Evolutionary conservation across 176 grass and related monocot genomes (phyloP).

Genomic region (Musa troglodytarum): DNA sequence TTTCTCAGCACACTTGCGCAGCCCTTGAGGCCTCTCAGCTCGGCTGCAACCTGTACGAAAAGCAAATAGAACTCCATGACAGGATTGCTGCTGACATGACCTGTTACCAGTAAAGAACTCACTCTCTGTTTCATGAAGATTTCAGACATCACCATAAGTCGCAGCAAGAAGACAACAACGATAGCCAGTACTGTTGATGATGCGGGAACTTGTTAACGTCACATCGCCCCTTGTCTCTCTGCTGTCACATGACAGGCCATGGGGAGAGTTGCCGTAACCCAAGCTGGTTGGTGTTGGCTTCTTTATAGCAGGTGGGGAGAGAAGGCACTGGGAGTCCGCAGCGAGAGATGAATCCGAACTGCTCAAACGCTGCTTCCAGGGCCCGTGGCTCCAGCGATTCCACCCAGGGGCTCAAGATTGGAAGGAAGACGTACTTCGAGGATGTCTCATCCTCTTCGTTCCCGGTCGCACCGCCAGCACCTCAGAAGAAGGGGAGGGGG

Average conservation of each 20-base stretch:
- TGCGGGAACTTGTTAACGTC: not conserved
- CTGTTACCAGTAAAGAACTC: too few relatives aligned
- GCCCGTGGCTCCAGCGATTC: not conserved
- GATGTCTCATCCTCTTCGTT: not conserved
- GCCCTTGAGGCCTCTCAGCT: too few relatives aligned
- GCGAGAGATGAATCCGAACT: not conserved
- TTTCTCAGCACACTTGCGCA: too few relatives aligned
- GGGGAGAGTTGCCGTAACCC: not conserved
- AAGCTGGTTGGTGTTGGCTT: not conserved
- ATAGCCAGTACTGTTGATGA: not conserved
- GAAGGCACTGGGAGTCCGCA: not conserved
- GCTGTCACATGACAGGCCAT: not conserved
- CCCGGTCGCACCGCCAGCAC: not conserved
- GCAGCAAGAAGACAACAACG: not conserved
- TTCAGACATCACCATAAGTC: too few relatives aligned
- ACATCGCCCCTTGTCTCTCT: not conserved
- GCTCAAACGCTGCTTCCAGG: too few relatives aligned
- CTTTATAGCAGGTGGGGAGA: not conserved
- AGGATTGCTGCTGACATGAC: too few relatives aligned
- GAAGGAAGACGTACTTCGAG: not conserved
- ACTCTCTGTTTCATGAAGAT: too few relatives aligned
- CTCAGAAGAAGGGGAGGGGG: conserved; percentile 13
- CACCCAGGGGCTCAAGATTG: not conserved
- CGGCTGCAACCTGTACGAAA: too few relatives aligned
- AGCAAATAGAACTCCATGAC: too few relatives aligned